These are phyloP conservation scores for Mrakia gelida DNA, from an alignment of 768 basidiomycete species.

Conservation along the genomic window DNA sequence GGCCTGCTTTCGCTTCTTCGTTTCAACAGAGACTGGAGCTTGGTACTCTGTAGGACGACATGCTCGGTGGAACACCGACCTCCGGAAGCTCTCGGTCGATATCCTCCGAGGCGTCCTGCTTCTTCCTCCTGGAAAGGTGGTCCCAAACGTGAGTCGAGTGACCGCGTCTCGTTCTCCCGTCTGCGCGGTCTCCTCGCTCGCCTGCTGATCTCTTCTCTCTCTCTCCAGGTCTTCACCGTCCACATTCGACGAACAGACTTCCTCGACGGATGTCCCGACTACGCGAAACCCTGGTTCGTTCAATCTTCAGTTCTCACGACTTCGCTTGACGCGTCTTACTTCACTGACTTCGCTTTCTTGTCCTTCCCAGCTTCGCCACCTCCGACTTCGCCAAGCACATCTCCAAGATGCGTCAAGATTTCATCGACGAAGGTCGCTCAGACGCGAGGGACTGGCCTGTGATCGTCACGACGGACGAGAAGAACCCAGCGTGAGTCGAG, in stretches of 20 bases:
- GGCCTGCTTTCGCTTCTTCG: neutral
- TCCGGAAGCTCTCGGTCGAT: neutral
- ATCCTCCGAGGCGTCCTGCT: neutral
- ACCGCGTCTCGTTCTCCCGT: neutral
- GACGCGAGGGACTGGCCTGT: neutral
- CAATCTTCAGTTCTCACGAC: neutral
- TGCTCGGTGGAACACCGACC: neutral
- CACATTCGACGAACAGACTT: constrained; percentile 5
- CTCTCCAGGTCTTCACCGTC: neutral
- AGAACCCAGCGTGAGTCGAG: neutral
- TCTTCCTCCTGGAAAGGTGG: neutral
- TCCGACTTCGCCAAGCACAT: constrained; percentile 1
- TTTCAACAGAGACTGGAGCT: neutral
- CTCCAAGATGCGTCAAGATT: neutral
- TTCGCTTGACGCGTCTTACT: neutral
- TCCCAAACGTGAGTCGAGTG: neutral
- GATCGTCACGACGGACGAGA: neutral
- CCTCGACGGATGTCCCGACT: neutral
- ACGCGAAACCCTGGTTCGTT: neutral
- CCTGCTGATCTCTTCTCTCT: neutral
- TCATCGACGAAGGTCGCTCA: neutral
- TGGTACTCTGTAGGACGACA: neutral
- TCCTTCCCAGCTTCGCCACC: neutral
- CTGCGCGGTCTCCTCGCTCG: neutral
- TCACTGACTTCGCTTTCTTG: neutral